Conservation (phyloP, 371 early-diverging fungal species). For the Synchytrium microbalum region DNA sequence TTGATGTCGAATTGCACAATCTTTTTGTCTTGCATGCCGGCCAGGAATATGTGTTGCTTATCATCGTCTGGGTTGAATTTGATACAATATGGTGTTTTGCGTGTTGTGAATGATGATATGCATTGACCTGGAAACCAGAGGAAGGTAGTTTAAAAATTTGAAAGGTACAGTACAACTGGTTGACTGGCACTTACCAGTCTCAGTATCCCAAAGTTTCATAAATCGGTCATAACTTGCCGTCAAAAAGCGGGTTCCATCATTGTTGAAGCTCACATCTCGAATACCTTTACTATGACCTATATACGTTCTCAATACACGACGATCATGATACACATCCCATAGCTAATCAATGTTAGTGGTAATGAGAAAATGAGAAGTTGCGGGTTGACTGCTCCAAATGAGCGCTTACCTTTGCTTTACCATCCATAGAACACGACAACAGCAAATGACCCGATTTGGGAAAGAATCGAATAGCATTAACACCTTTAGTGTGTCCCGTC, state of each 20-base stretch:
- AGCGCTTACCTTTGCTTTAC: slow-evolving; percentile 61
- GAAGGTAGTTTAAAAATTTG: not conserved
- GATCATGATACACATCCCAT: slow-evolving; percentile 90
- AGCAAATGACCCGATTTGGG: slow-evolving; percentile 87
- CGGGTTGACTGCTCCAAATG: slow-evolving; percentile 1
- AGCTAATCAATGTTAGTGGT: slow-evolving; percentile 31
- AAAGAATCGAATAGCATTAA: slow-evolving; percentile 81
- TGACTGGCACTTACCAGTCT: slow-evolving; percentile 57
- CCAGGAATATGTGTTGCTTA: slow-evolving; percentile 77
- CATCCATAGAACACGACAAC: slow-evolving; percentile 85
- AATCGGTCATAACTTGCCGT: slow-evolving; percentile 85
- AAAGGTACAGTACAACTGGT: slow-evolving; percentile 5
- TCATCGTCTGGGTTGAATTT: slow-evolving; percentile 83
- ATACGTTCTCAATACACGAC: slow-evolving; percentile 72
- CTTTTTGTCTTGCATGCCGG: slow-evolving; percentile 88
- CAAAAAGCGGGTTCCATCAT: slow-evolving; percentile 76
- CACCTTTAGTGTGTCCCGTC: slow-evolving; percentile 88
- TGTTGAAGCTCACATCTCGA: slow-evolving; percentile 83
- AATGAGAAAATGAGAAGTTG: slow-evolving; percentile 3
- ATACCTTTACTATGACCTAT: slow-evolving; percentile 89
- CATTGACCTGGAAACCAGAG: slow-evolving; percentile 52
- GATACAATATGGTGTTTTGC: slow-evolving; percentile 79
- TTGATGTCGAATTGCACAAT: slow-evolving; percentile 80
- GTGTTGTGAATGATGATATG: slow-evolving; percentile 64
- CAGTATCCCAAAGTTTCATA: slow-evolving; percentile 95